Evolutionary conservation across 2,329 filamentous ascomycete species (phyloP).

Genomic region (Cladosporium austrohemisphaericum): DNA sequence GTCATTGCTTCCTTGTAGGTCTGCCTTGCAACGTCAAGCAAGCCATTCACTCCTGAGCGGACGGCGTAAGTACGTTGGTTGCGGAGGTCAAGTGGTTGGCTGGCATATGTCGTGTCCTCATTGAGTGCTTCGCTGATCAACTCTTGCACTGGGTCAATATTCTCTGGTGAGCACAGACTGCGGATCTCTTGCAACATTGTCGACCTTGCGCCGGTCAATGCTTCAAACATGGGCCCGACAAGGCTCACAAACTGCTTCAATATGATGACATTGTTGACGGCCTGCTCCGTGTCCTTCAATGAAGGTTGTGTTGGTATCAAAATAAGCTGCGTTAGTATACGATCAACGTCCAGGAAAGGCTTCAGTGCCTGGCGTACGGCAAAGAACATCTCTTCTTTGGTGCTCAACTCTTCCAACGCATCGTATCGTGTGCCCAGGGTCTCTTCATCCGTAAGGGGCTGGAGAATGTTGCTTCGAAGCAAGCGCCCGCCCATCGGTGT

Average conservation of each 20-base stretch:
- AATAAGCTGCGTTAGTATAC: constrained; percentile 76
- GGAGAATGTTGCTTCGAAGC: constrained; percentile 79
- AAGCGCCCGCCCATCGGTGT: constrained; percentile 88
- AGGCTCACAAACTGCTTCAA: constrained; percentile 75
- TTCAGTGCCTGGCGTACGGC: constrained; percentile 73
- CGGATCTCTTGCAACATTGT: constrained; percentile 65
- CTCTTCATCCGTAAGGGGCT: constrained; percentile 71
- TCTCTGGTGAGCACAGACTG: constrained; percentile 62
- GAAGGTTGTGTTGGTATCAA: constrained; percentile 65
- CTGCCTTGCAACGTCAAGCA: constrained; percentile 82
- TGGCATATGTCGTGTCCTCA: constrained; percentile 73
- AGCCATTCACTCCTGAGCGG: constrained; percentile 76
- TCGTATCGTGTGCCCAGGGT: constrained; percentile 72
- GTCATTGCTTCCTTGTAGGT: constrained; percentile 85
- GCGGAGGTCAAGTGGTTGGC: constrained; percentile 74
- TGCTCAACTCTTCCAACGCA: constrained; percentile 75
- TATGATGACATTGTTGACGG: constrained; percentile 81
- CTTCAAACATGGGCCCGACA: constrained; percentile 64
- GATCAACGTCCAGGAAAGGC: constrained; percentile 73
- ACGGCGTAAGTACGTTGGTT: constrained; percentile 91
- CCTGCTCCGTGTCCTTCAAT: constrained; percentile 69
- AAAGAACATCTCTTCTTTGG: constrained; percentile 80
- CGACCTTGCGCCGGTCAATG: constrained; percentile 62
- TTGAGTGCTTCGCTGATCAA: constrained; percentile 72
- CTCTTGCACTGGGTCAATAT: constrained; percentile 57